Base-by-base conservation (phyloP, 441 rosid genomes). In the Breynia disticha region DNA sequence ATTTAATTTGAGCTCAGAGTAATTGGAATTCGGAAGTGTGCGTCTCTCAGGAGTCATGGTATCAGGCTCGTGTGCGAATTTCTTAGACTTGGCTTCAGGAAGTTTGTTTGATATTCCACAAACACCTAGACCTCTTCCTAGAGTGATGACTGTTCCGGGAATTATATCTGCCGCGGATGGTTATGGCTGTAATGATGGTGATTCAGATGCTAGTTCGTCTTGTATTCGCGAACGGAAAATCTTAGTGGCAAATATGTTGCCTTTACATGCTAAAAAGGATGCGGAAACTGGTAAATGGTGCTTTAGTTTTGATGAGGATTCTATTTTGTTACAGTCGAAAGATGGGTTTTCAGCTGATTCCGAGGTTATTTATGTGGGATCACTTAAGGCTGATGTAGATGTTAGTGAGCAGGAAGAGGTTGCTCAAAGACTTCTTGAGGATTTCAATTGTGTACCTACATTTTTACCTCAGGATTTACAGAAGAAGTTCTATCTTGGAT, bases 141-240 rank as follows among this genome's bases (percentile, higher is more conserved):
- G 84, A 63, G 86, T 90, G 50, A 79, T 84, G 79, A 86, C 86
- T 50, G 80, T 81, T 54, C 86, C 97, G 35, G 97, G 95, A 20
- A 82, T 90, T 42, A 77, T 90, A 42, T 76, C 97, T 58, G 83
- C 85, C 16, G 51, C 65, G n/a, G 91, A 82, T 67, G 81, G 72
- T n/a, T 67, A 70, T 70, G 73, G 70, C 49, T 61, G 73, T 66
- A 70, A 66, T 60, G 84, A 73, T 52, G 79, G 65, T 45, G 91
- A 81, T 65, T 83, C 86, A 49, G 85, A 77, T 48, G 69, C 22
- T 52, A 54, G 61, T 48, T 78, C 94, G 46, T 76, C 77, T 10
- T 65, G 69, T 56, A 69, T 55, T 39, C 76, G 67, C 5, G 87
- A 85, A 61, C 68, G 96, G 14, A 83, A 70, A 54, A 87, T 90